Percentiles rank a stretch among this genome's conserved stretches.
Evolutionary conservation across 192 early-diverging fungal genomes (phyloP).

Genomic region (Ambispora gerdemannii): DNA sequence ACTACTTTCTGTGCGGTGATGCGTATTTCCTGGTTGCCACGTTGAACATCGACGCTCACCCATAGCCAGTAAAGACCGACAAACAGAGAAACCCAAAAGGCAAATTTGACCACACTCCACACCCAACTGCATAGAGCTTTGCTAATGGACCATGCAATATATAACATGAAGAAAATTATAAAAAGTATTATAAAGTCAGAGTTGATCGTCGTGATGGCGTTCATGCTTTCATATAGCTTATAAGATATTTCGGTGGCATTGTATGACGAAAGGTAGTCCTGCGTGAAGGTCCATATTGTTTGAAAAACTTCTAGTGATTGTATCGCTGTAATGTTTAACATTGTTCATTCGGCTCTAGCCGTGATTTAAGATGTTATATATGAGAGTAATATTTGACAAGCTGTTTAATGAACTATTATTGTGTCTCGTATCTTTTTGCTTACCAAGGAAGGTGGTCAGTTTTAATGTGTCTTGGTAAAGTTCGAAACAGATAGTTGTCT

Average conservation of each 20-base stretch:
- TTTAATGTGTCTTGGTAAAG: too few relatives aligned
- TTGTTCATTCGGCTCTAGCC: too few relatives aligned
- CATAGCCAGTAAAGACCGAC: conserved; percentile 22
- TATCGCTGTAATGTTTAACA: too few relatives aligned
- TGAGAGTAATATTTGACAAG: too few relatives aligned
- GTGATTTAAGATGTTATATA: too few relatives aligned
- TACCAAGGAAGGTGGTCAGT: too few relatives aligned
- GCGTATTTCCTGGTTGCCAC: conserved; percentile 26
- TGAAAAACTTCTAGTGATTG: too few relatives aligned
- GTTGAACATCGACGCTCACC: conserved; percentile 14
- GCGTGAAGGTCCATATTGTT: too few relatives aligned
- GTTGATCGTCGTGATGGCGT: not conserved
- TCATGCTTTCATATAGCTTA: not conserved
- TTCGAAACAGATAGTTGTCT: too few relatives aligned
- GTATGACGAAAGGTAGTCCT: not conserved
- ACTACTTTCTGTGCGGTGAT: conserved; percentile 7
- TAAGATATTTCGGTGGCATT: not conserved
- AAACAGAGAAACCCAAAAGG: not conserved
- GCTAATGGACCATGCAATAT: not conserved
- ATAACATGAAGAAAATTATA: conserved; percentile 7
- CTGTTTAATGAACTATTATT: too few relatives aligned
- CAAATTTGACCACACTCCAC: conserved; percentile 14
- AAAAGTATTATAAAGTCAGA: not conserved
- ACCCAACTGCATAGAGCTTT: conserved; percentile 7
- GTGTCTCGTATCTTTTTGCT: too few relatives aligned